Base-by-base conservation (phyloP, 148 eudicot species). In the Dysphania ambrosioides region DNA sequence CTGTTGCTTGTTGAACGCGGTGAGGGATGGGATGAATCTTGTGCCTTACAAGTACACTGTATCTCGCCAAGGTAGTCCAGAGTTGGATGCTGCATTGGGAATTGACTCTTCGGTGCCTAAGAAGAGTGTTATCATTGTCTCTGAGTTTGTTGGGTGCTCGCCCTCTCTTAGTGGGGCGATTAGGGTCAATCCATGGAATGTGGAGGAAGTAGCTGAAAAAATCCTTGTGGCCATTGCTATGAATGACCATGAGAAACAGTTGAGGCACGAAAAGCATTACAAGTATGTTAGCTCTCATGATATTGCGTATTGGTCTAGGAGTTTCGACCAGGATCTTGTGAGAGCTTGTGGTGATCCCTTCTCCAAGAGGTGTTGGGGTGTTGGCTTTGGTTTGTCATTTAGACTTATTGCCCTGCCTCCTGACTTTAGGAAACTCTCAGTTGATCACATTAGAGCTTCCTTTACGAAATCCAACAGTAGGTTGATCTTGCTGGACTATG, bases 121-220 rank as follows among this genome's bases (percentile, higher is more conserved):
- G 42, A 85, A 78, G 64, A 92, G 97, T 80, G 84, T 86, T 73
- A 87, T 92, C 32, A 81, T 92, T 21, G 96, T 92, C 35, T 92
- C 97, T 0, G 97, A 92, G 72, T 92, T 92, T 74, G 89, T 92
- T 10, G 97, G 97, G 29, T 92, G 97, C 36, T 90, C 97, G 0
- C 95, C 97, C 0, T 88, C 97, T n/a, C 79, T 92, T 29, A 88
- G 95, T 66, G 97, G 97, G 29, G 97, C 97, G 0, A 92, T 92
- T 42, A 78, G 97, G 72, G 93, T 92, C 15, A 92, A 92, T 63
- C 97, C 97, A 2, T 92, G 92, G 92, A 86, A 90, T 62, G 87
- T 92, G 34, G 92, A 86, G 15, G 79, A 84, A 41, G 86, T 92
- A 11, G 82, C 93, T 0, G 91, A 83, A 5, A 86, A 87, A 3